Conservation (phyloP, 2,329 filamentous ascomycete species). For the Furcasterigmium furcatum region DNA sequence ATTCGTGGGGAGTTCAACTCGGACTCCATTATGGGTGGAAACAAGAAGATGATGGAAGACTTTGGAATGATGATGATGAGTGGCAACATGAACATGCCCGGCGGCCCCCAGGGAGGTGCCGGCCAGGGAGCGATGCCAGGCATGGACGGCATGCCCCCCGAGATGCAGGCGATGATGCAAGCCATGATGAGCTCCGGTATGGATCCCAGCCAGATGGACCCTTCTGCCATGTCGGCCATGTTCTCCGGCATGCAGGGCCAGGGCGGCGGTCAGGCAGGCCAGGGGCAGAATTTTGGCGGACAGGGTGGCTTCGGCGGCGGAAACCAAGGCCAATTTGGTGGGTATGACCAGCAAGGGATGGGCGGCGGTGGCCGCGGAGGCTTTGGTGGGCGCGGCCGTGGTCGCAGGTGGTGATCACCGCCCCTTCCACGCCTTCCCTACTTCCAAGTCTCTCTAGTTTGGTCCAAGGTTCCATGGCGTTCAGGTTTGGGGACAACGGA, state of each 20-base stretch:
- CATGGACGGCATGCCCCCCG: conserved; percentile 62
- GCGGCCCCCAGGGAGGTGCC: conserved; percentile 23
- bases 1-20: conserved; percentile 74
- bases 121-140: conserved; percentile 44
- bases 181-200: conserved; percentile 66
- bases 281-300: conserved; percentile 46
- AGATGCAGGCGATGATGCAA: conserved; percentile 69
- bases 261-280: conserved; percentile 43
- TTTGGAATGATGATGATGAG: conserved; percentile 67
- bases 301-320: conserved; percentile 44
- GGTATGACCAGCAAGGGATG: conserved; percentile 46
- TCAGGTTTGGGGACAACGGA: no score
- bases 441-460: no score
- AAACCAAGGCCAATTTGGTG: conserved; percentile 48
- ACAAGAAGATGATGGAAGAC: conserved; percentile 78
- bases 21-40: conserved; percentile 57
- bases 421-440: no score
- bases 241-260: conserved; percentile 54
- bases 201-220: conserved; percentile 65
- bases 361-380: conserved; percentile 26
- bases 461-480: no score
- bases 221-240: conserved; percentile 55
- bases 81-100: conserved; percentile 37
- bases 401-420: conserved; percentile 15
- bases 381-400: conserved; percentile 21